Conservation (phyloP, 352 stramenopile genomes). For the Phytophthora hibernalis region DNA sequence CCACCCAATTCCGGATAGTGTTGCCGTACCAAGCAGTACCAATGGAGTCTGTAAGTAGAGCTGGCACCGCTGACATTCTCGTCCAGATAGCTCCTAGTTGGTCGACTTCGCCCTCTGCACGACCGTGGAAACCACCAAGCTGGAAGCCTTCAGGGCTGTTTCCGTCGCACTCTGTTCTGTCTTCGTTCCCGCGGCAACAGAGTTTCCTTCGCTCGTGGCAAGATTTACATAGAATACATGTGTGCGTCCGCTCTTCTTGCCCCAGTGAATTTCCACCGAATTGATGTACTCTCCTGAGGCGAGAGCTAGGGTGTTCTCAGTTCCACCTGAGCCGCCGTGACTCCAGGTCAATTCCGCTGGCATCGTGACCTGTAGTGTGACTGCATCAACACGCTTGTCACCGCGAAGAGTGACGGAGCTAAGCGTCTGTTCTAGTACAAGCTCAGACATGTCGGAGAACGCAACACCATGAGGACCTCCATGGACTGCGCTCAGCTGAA, state of each 20-base stretch:
- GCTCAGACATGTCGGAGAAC: conserved; percentile 11
- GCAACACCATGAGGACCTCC: conserved; percentile 18
- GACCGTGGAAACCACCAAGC: conserved; percentile 4
- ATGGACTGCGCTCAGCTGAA: conserved; percentile 7
- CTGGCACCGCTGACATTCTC: conserved; percentile 4
- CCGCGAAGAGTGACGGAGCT: conserved; percentile 19
- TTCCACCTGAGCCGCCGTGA: conserved; percentile 13
- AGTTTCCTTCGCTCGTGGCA: conserved; percentile 10
- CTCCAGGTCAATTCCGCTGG: conserved; percentile 11
- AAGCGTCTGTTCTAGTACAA: conserved; percentile 11
- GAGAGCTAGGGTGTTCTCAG: conserved; percentile 6
- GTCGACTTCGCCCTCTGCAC: conserved; percentile 14
- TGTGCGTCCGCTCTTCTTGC: conserved; percentile 12
- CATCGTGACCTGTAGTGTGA: conserved; percentile 5
- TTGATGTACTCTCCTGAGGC: conserved; percentile 9
- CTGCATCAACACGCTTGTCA: conserved; percentile 5
- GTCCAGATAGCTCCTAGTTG: conserved; percentile 19
- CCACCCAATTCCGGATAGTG: conserved; percentile 20
- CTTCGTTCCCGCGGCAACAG: conserved; percentile 7
- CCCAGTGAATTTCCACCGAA: conserved; percentile 18
- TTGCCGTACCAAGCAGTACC: conserved; percentile 7
- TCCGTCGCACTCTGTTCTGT: conserved; percentile 5
- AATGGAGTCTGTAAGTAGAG: conserved; percentile 2
- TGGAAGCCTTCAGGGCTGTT: conserved; percentile 12
- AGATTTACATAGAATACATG: conserved; percentile 6